These are phyloP conservation scores for Dalbergia cultrata DNA, from an alignment of 306 rosid species.

Conservation along the genomic window DNA sequence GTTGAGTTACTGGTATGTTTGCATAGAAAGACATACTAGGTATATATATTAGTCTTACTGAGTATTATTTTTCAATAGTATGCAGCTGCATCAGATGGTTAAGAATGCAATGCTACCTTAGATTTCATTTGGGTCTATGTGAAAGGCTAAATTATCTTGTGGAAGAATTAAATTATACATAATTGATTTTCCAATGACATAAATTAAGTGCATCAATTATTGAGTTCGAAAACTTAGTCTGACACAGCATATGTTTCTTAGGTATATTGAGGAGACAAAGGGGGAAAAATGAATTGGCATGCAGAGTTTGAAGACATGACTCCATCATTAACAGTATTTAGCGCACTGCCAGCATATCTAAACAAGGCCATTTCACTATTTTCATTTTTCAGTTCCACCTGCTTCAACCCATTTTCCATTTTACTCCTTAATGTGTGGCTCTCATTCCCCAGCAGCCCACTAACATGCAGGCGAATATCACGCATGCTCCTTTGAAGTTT, in stretches of 20 bases:
- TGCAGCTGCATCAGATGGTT: neutral
- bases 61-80: slow-evolving; percentile 27
- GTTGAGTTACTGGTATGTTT: slow-evolving; percentile 39
- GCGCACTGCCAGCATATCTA: neutral
- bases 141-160: neutral
- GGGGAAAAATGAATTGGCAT: slow-evolving; percentile 1
- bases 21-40: slow-evolving; percentile 31
- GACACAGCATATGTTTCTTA: slow-evolving; percentile 33
- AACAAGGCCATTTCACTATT: neutral
- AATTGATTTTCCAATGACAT: neutral
- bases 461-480: slow-evolving; percentile 20
- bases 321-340: neutral
- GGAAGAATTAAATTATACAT: neutral
- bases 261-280: neutral
- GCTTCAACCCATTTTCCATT: neutral
- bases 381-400: slow-evolving; percentile 18
- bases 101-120: slow-evolving; percentile 1
- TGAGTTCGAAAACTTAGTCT: slow-evolving; percentile 1
- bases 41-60: slow-evolving; percentile 3
- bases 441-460: slow-evolving; percentile 17
- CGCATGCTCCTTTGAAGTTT: slow-evolving; percentile 30
- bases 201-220: slow-evolving; percentile 20
- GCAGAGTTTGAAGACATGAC: slow-evolving; percentile 21
- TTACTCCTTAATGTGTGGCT: slow-evolving; percentile 34
- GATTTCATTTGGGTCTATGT: neutral